Percentiles rank a stretch among this genome's conserved stretches.
These are phyloP conservation scores for Fusarium siculi DNA, from an alignment of 2,329 filamentous ascomycete genomes.

Conservation along the genomic window DNA sequence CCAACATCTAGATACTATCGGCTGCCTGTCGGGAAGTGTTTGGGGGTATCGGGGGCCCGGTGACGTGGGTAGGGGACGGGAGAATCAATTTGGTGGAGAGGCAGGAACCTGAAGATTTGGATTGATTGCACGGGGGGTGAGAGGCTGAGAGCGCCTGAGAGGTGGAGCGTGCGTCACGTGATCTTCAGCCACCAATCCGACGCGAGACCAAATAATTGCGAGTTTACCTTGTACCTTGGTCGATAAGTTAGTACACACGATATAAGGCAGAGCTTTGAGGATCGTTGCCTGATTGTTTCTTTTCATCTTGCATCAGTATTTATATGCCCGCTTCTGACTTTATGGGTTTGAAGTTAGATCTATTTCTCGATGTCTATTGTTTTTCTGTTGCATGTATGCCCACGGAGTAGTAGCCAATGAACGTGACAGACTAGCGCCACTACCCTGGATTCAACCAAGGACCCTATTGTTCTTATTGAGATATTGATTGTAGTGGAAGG, in stretches of 20 bases:
- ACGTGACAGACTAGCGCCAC: not conserved
- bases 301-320: not conserved
- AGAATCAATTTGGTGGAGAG: constrained; percentile 49
- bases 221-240: not conserved
- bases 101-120: constrained; percentile 52
- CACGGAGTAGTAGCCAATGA: constrained; percentile 9
- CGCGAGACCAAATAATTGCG: not conserved
- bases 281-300: not conserved
- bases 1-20: constrained; percentile 40
- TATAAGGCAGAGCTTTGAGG: not conserved
- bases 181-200: not conserved
- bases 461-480: not conserved
- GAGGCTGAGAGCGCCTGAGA: constrained; percentile 29
- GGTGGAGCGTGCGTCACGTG: constrained; percentile 32
- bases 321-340: not conserved
- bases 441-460: constrained; percentile 15
- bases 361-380: not conserved
- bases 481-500: not conserved
- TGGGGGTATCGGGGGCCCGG: constrained; percentile 45
- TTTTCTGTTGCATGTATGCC: not conserved
- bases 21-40: constrained; percentile 39
- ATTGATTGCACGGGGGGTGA: constrained; percentile 44
- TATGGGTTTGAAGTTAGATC: not conserved
- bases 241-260: not conserved
- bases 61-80: constrained; percentile 48